phyloP scores from a whole-genome alignment of 805 yeast species.

The Maudiozyma pseudohumilis region DNA sequence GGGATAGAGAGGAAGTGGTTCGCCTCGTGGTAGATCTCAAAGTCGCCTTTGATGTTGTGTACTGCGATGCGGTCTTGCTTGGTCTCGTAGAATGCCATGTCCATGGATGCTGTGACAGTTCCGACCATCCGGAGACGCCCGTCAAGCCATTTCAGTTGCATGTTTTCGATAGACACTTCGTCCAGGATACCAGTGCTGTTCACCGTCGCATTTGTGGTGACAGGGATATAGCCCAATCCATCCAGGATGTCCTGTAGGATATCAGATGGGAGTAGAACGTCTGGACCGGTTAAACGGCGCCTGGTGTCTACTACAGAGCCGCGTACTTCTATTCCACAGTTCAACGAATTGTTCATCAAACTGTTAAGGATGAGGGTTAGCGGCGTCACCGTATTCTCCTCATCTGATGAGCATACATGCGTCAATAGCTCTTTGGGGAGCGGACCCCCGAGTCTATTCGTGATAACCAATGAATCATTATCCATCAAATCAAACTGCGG shows the following conservation, averaged over 20 bases:
- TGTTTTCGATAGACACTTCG: slow-evolving; percentile 31
- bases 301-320: slow-evolving; percentile 7
- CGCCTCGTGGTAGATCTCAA: slow-evolving; percentile 33
- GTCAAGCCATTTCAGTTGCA: slow-evolving; percentile 28
- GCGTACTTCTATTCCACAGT: slow-evolving; percentile 12
- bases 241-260: slow-evolving; percentile 10
- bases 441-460: slow-evolving; percentile 16
- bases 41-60: slow-evolving; percentile 33
- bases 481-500: slow-evolving; percentile 7
- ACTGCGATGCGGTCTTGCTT: slow-evolving; percentile 23
- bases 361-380: slow-evolving; percentile 21
- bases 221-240: slow-evolving; percentile 13
- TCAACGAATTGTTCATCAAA: slow-evolving; percentile 15
- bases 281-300: neutral
- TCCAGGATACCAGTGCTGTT: slow-evolving; percentile 23
- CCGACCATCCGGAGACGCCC: slow-evolving; percentile 33
- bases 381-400: slow-evolving; percentile 25
- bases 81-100: slow-evolving; percentile 26
- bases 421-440: slow-evolving; percentile 19
- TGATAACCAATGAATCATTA: slow-evolving; percentile 1
- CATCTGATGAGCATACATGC: slow-evolving; percentile 26
- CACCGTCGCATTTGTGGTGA: slow-evolving; percentile 17
- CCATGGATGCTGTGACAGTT: slow-evolving; percentile 27
- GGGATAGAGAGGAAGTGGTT: slow-evolving; percentile 36
- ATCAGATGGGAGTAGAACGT: slow-evolving; percentile 11